Evolutionary conservation across 2,329 filamentous ascomycete genomes (phyloP).

Genomic region (Periglandula ipomoeae): DNA sequence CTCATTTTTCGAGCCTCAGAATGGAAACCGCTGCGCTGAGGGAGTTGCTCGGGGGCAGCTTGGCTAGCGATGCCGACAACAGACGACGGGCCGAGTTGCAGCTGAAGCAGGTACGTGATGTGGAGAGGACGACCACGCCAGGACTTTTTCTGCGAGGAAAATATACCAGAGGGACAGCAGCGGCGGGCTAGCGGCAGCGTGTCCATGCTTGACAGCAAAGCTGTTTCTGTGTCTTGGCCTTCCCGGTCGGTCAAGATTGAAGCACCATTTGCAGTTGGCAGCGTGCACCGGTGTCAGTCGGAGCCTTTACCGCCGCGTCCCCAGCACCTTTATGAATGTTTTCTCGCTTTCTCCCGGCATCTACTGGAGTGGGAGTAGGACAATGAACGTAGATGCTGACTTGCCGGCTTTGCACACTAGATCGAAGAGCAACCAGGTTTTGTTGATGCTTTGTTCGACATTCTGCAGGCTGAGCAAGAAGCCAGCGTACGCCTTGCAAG

Average conservation of each 20-base stretch:
- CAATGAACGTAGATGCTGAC: neutral
- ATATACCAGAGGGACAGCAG: too few relatives aligned
- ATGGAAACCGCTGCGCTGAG: constrained; percentile 72
- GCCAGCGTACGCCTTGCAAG: constrained; percentile 77
- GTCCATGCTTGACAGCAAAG: neutral
- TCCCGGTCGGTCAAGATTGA: neutral
- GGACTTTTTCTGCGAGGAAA: too few relatives aligned
- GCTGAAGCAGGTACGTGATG: constrained; percentile 62
- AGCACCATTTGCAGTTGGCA: neutral
- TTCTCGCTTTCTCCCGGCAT: neutral
- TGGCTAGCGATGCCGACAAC: constrained; percentile 65
- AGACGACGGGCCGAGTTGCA: constrained; percentile 71
- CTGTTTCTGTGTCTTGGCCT: neutral
- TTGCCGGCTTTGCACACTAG: constrained; percentile 33
- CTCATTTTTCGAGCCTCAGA: constrained; percentile 10
- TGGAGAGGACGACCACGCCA: neutral
- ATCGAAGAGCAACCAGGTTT: constrained; percentile 88
- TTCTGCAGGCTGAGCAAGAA: constrained; percentile 83
- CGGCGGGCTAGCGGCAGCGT: neutral
- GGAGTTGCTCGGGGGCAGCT: constrained; percentile 67
- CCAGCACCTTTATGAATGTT: neutral
- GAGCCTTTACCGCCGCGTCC: neutral
- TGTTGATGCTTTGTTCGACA: constrained; percentile 80
- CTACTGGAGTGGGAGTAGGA: neutral
- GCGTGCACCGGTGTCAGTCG: neutral